A percentile compares a stretch with the other conserved stretches of the same genome.
Evolutionary conservation across 129 eudicot genomes (phyloP).

Genomic region (Escallonia rubra): DNA sequence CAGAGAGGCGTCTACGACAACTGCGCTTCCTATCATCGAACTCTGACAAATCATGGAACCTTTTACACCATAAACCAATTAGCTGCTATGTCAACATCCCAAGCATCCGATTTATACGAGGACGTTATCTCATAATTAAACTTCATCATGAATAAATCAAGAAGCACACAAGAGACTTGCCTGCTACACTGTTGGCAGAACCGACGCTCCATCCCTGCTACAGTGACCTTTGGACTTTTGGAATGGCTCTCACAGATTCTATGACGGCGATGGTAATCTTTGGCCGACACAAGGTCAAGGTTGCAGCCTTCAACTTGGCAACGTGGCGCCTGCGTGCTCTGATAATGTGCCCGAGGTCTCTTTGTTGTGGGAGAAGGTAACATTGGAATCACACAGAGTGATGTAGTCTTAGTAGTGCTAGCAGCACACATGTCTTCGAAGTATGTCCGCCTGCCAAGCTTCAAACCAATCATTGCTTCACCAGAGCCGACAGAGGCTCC

Average conservation of each 20-base stretch:
- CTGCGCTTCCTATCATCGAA: conserved; percentile 71
- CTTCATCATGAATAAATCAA: neutral
- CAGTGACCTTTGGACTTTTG: conserved; percentile 56
- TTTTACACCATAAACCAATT: conserved; percentile 11
- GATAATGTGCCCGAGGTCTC: conserved; percentile 41
- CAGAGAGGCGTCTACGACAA: conserved; percentile 63
- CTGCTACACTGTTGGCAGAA: conserved; percentile 87
- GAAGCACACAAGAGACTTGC: conserved; percentile 18
- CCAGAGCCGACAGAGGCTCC: conserved; percentile 35
- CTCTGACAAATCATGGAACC: conserved; percentile 63
- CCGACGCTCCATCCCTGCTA: conserved; percentile 61
- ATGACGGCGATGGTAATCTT: conserved; percentile 64
- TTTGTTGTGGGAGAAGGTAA: conserved; percentile 37
- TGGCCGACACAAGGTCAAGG: conserved; percentile 52
- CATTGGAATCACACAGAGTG: conserved; percentile 20
- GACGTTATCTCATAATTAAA: neutral
- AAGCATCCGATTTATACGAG: neutral
- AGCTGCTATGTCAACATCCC: neutral
- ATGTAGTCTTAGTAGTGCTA: conserved; percentile 11
- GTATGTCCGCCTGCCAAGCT: conserved; percentile 33
- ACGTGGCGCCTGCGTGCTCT: conserved; percentile 40
- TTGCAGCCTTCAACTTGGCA: conserved; percentile 76
- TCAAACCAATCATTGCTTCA: conserved; percentile 42
- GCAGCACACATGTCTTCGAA: conserved; percentile 1
- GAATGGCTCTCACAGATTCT: conserved; percentile 64